Evolutionary conservation across 768 basidiomycete genomes (phyloP), one percentile per base, ranked within the genome.

Genomic region (Agaricus sinodeliciosus): DNA sequence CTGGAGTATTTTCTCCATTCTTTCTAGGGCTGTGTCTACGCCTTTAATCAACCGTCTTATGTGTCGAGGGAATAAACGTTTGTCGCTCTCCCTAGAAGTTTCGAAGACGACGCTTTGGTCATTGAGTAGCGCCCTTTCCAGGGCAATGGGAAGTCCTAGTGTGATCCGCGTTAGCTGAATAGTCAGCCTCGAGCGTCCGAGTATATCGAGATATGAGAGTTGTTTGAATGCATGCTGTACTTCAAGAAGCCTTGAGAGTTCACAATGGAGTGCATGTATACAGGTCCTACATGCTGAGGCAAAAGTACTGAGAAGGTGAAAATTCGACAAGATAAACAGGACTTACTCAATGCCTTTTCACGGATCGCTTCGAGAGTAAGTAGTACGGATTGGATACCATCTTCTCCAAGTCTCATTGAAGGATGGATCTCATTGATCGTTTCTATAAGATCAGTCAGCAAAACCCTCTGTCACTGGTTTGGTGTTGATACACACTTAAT

Each of bases 381-480:
- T 12, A 92, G 76, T n/a, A 94, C 77, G 15, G 81, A 78, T 53
- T 90, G 77, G 58, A 93, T 87, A 19, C 85, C 81, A 1, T 91
- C 90, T 44, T 92, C 85, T 16, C 85, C 82, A 28, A 93, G 72
- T 44, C 78, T 81, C 19, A 94, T 74, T 2, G 85, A 80, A 2
- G 89, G 87, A 59, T 89, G 91, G 58, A 90, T 76, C 54, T 90
- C 85, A 61, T 87, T 86, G 51, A 91, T 75, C 4, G 88, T 82
- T 58, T 78, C 89, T 90, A 60, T 1, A 55, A 31, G 5, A 42
- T 7, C 26, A 18, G 15, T 54, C 16, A 54, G 46, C 26, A n/a
- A 2, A n/a, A 4, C 5, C 1, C 22, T 3, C 22, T 22, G 5
- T 16, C 18, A 11, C 9, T 16, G 27, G 39, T 16, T 16, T 18